Conservation (phyloP, 2,329 filamentous ascomycete species). For the Lecanosticta acicola region DNA sequence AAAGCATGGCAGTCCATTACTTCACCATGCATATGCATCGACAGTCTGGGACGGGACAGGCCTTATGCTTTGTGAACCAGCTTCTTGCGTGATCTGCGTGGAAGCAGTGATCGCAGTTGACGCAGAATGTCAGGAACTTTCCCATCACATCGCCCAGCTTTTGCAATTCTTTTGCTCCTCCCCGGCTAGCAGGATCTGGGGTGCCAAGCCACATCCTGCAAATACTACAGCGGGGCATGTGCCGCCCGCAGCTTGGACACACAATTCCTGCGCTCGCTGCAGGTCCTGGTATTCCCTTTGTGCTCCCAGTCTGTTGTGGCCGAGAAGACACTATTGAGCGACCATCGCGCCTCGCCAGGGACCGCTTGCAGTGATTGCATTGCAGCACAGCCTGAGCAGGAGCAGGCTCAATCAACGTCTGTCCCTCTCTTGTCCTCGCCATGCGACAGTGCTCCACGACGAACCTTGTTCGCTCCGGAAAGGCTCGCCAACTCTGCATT, state of each 20-base stretch:
- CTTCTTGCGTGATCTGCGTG: conserved; percentile 58
- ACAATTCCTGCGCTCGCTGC: conserved; percentile 42
- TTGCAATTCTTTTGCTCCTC: conserved; percentile 27
- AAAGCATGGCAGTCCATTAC: too few species aligned
- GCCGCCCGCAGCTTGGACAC: conserved; percentile 57
- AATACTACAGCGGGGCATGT: conserved; percentile 58
- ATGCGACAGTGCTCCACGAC: conserved; percentile 69
- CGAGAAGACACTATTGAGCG: conserved; percentile 13
- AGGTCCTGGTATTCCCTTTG: conserved; percentile 27
- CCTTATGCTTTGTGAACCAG: conserved; percentile 54
- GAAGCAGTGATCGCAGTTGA: conserved; percentile 58
- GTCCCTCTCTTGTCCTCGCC: conserved; percentile 58
- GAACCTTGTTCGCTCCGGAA: conserved; percentile 70
- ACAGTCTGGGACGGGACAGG: conserved; percentile 53
- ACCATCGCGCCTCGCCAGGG: conserved; percentile 45
- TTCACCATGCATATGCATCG: conserved; percentile 43
- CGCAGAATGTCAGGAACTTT: conserved; percentile 54
- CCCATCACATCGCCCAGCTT: conserved; percentile 43
- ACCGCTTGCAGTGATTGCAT: conserved; percentile 66
- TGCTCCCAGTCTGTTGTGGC: conserved; percentile 22
- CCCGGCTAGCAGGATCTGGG: conserved; percentile 45
- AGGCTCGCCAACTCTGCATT: conserved; percentile 64
- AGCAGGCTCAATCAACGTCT: conserved; percentile 58
- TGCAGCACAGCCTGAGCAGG: conserved; percentile 67
- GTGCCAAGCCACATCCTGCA: conserved; percentile 58